Conservation (phyloP, 495 filamentous ascomycete genomes). For the Aspergillus diversus region DNA sequence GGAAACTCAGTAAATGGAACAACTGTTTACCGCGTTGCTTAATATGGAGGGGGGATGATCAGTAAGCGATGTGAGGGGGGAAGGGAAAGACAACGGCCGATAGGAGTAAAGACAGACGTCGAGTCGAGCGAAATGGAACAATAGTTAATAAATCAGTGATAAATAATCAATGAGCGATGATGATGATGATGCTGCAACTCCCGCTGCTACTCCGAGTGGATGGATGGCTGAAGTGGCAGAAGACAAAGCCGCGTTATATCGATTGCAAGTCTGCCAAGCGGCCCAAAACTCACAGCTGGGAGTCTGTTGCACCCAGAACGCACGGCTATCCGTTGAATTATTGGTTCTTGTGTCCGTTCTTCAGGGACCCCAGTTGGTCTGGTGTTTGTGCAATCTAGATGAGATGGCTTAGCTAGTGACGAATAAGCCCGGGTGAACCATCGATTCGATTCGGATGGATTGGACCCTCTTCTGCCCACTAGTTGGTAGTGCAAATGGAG, state of each 20-base stretch:
- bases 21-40: too few species aligned
- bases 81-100: not conserved
- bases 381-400: slow-evolving; percentile 16
- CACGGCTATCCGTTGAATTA: slow-evolving; percentile 5
- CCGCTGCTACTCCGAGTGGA: not conserved
- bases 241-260: slow-evolving; percentile 17
- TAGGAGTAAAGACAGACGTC: not conserved
- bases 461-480: slow-evolving; percentile 16
- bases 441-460: slow-evolving; percentile 6
- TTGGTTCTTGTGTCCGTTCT: slow-evolving; percentile 20
- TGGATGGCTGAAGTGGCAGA: slow-evolving; percentile 5
- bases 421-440: slow-evolving; percentile 13
- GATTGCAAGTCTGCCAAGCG: slow-evolving; percentile 5
- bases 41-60: too few species aligned
- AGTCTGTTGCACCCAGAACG: not conserved
- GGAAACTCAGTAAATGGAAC: not conserved
- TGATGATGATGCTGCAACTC: not conserved
- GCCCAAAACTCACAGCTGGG: slow-evolving; percentile 9
- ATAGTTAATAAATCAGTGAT: not conserved
- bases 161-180: not conserved
- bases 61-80: not conserved
- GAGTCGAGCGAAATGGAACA: not conserved
- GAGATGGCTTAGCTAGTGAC: slow-evolving; percentile 20
- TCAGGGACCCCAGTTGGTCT: slow-evolving; percentile 15
- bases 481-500: slow-evolving; percentile 14